These are phyloP conservation scores for Trifolium fragiferum DNA, from an alignment of 306 rosid genomes.

Conservation along the genomic window DNA sequence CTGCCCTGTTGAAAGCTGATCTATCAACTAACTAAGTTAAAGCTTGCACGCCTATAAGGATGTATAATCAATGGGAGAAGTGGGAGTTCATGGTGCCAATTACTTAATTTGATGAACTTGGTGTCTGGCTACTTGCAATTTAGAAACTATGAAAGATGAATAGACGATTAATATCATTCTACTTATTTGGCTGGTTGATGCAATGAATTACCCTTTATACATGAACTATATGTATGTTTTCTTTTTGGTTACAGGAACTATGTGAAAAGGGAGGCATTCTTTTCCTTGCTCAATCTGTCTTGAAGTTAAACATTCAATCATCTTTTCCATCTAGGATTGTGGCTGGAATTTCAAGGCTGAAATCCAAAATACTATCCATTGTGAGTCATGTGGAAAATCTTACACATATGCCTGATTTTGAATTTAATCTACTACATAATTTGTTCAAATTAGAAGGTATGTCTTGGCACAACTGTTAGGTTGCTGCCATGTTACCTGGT, in stretches of 20 bases:
- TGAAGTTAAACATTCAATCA: constrained; percentile 59
- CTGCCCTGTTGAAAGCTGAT: constrained; percentile 23
- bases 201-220: constrained; percentile 17
- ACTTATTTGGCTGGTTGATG: constrained; percentile 28
- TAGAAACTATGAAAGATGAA: constrained; percentile 10
- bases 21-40: constrained; percentile 23
- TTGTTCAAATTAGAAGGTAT: constrained; percentile 37
- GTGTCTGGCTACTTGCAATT: not conserved
- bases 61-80: constrained; percentile 11
- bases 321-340: constrained; percentile 58
- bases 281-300: constrained; percentile 71
- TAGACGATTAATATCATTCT: constrained; percentile 33
- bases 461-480: constrained; percentile 23
- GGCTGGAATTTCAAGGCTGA: constrained; percentile 80
- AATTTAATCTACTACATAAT: constrained; percentile 42
- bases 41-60: not conserved
- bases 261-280: constrained; percentile 86
- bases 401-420: constrained; percentile 25
- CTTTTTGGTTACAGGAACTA: constrained; percentile 62
- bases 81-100: constrained; percentile 26
- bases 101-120: constrained; percentile 23
- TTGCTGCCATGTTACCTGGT: constrained; percentile 27
- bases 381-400: constrained; percentile 57
- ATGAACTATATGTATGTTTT: constrained; percentile 10
- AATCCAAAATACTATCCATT: constrained; percentile 74